A percentile compares a stretch with the other conserved stretches of the same genome.
Conservation (phyloP, 176 grass and related monocot species). For the Areca catechu region DNA sequence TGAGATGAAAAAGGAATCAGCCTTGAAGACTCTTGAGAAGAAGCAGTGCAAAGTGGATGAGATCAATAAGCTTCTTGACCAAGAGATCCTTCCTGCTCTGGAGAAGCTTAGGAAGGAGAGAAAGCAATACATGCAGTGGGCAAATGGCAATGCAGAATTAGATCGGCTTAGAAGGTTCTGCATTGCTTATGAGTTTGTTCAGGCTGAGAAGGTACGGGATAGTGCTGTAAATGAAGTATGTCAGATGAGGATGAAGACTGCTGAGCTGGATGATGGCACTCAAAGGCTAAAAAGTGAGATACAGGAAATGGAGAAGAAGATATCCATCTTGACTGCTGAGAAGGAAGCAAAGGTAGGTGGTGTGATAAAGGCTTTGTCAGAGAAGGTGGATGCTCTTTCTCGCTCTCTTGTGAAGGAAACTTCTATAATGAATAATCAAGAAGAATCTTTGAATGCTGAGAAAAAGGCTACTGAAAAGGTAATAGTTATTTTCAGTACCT, state of each 20-base stretch:
- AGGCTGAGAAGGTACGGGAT: constrained; percentile 58
- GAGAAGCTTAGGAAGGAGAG: constrained; percentile 91
- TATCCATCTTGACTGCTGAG: constrained; percentile 54
- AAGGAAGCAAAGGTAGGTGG: constrained; percentile 69
- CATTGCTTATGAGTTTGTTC: constrained; percentile 82
- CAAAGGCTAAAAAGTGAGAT: constrained; percentile 56
- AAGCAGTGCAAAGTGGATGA: constrained; percentile 97
- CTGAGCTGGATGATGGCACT: constrained; percentile 55
- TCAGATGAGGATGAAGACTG: constrained; percentile 43
- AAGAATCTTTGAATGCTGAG: constrained; percentile 68
- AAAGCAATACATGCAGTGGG: constrained; percentile 90
- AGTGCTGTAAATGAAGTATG: constrained; percentile 51
- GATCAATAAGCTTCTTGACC: constrained; percentile 83
- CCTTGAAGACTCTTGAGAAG: constrained; percentile 91
- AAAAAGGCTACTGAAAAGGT: constrained; percentile 61
- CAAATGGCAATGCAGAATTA: constrained; percentile 75
- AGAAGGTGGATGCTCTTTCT: constrained; percentile 61
- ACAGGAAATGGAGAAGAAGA: constrained; percentile 66
- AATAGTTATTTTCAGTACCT: constrained; percentile 8
- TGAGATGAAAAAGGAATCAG: constrained; percentile 94
- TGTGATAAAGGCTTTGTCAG: constrained; percentile 64
- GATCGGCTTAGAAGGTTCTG: constrained; percentile 84
- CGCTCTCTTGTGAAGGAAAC: constrained; percentile 83
- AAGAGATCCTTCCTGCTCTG: constrained; percentile 89
- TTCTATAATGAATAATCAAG: constrained; percentile 76